Base-by-base conservation (phyloP, 2,329 filamentous ascomycete species). In the Berkeleyomyces rouxiae region DNA sequence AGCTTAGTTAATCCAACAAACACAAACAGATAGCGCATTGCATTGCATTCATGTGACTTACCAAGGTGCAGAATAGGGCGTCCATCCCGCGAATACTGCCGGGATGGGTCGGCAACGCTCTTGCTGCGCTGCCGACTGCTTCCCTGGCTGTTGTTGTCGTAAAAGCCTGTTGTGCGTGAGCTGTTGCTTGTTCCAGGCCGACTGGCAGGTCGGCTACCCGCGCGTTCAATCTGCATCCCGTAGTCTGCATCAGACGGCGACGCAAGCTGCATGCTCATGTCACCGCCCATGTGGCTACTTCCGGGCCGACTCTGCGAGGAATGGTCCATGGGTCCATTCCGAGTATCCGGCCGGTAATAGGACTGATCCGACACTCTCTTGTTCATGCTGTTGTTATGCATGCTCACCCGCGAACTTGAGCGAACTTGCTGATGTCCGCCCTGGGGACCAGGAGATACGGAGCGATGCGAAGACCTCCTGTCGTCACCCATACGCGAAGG, bases 1-100 rank as follows among this genome's bases (percentile, higher is more conserved):
- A 55, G n/a, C 51, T 61, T 64, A 58, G 23, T 23, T 66, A 63
- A 23, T 1, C 7, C 4, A n/a, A 23, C 11, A 7, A 40, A 16
- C n/a, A 59, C 36, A 43, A 33, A n/a, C n/a, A 10, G 11, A 6
- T 2, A 36, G 16, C 36, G 44, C 16, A 1, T 64, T 53, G 13
- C 64, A 58, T 59, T 61, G 61, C n/a, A 16, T 49, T 23, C 11
- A 16, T 10, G 47, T 44, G 61, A 81, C 90, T 85, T 81, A 97
- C 93, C 90, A 75, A 92, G 96, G 75, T 96, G 90, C 70, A 97
- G 72, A 70, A 97, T 92, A 43, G 88, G 84, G 65, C 88, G 83
- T 39, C 93, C 92, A 71, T 96, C 90, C 66, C 84, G 82, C 4
- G 89, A 96, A 69, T 88, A 90, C 69, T 91, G 87, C 68, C 88